Evolutionary conservation across 306 rosid species (phyloP), one percentile per base, ranked within the genome.

Genomic region (Fragaria nilgerrensis): DNA sequence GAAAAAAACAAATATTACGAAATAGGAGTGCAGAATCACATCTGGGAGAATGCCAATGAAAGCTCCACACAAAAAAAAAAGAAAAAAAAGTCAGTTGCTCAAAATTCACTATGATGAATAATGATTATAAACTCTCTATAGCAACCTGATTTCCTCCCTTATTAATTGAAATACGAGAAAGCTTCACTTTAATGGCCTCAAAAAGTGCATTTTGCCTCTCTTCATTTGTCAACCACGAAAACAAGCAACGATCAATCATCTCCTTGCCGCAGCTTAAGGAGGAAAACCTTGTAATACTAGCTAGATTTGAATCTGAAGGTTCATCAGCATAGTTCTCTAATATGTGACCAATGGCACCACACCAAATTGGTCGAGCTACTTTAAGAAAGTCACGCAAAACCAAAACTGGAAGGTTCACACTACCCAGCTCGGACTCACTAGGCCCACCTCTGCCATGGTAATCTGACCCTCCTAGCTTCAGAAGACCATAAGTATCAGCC

Each of bases 401-500:
- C 82, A 92, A 34, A 25, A 88, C 95, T 0, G 98, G 97, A 85
- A 95, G 97, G 84, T 89, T 92, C 75, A 92, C 98, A 55, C 98
- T 95, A 81, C 98, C 98, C 70, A 95, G 83, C 62, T 85, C 93
- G 44, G 96, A 89, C 85, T 95, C 97, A 22, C 89, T 75, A 67
- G 83, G 84, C 64, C 93, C 97, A 43, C 98, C 97, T 88, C 83
- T 89, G 19, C 93, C 98, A 47, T 95, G 98, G 79, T 84, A 95
- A 82, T 95, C 98, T 19, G 98, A 88, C 32, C 98, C 98, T 82
- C 98, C 98, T n/a, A 90, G 78, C 90, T 95, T 95, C 72, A 95
- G 70, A 79, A 95, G 98, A 32, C 81, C 96, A 39, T 79, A 77
- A 32, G 78, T 69, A 76, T 95, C 98, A 8, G 98, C 97, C 65